Conservation (phyloP, 306 rosid species). For the Hippophae rhamnoides region DNA sequence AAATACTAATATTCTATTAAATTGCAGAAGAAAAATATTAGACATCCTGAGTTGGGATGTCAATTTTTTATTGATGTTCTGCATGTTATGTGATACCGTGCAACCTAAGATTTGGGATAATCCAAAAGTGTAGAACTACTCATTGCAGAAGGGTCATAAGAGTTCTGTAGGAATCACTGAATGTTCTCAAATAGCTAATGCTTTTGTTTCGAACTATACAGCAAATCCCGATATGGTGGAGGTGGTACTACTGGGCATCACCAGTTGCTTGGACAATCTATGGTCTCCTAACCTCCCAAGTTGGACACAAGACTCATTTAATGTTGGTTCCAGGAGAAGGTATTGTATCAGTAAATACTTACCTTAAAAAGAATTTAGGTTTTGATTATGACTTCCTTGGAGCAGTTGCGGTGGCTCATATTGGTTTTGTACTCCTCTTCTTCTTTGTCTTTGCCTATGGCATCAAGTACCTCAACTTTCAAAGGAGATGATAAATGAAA, state of each 20-base stretch:
- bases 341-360: slow-evolving; percentile 21
- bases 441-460: slow-evolving; percentile 54
- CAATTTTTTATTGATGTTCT: too few relatives aligned
- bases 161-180: too few relatives aligned
- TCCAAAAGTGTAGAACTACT: too few relatives aligned
- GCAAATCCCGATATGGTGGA: slow-evolving; percentile 50
- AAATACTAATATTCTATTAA: too few relatives aligned
- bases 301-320: slow-evolving; percentile 23
- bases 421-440: slow-evolving; percentile 38
- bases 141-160: too few relatives aligned
- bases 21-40: too few relatives aligned
- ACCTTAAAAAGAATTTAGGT: slow-evolving; percentile 30
- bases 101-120: too few relatives aligned
- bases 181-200: background rate
- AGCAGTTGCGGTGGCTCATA: slow-evolving; percentile 30
- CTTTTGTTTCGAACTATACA: slow-evolving; percentile 2
- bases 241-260: slow-evolving; percentile 43
- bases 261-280: slow-evolving; percentile 44
- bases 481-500: slow-evolving; percentile 25
- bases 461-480: slow-evolving; percentile 57
- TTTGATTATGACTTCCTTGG: slow-evolving; percentile 42
- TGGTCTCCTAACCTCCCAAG: slow-evolving; percentile 34
- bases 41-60: too few relatives aligned
- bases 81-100: too few relatives aligned
- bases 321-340: slow-evolving; percentile 26